phyloP scores from a whole-genome alignment of 2,329 filamentous ascomycete species.

The Fusarium subglutinans region DNA sequence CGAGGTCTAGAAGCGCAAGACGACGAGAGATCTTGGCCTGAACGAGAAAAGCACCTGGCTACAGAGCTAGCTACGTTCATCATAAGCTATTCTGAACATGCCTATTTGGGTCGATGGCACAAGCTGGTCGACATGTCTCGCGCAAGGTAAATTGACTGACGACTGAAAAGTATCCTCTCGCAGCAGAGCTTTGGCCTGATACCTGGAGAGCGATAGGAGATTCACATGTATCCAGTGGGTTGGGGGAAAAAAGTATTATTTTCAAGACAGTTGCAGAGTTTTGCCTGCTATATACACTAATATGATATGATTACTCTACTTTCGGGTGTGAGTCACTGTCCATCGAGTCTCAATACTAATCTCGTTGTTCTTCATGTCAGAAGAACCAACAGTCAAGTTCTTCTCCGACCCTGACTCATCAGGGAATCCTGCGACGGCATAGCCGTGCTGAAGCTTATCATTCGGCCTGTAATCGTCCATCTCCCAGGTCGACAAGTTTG shows the following conservation, averaged over 20 bases:
- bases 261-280: not conserved
- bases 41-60: not conserved
- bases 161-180: fast-evolving
- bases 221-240: not conserved
- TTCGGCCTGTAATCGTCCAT: slow-evolving; percentile 36
- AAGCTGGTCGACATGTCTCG: not conserved
- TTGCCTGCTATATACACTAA: not conserved
- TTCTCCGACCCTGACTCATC: slow-evolving; percentile 41
- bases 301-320: not conserved
- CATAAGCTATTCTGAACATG: not conserved
- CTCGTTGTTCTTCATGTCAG: slow-evolving; percentile 8
- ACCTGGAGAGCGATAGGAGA: not conserved
- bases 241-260: not conserved
- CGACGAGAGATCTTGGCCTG: not conserved
- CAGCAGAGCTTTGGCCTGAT: not conserved
- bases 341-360: slow-evolving; percentile 39
- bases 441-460: slow-evolving; percentile 22
- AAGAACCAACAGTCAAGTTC: slow-evolving; percentile 32
- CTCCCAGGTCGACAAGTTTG: slow-evolving; percentile 36
- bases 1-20: not conserved
- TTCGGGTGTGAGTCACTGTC: slow-evolving; percentile 33
- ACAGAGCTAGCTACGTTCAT: not conserved
- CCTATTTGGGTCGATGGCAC: not conserved
- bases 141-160: not conserved
- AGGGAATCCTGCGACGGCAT: slow-evolving; percentile 7